Conservation (phyloP, 148 eudicot species). For the Salicornia ramosissima region DNA sequence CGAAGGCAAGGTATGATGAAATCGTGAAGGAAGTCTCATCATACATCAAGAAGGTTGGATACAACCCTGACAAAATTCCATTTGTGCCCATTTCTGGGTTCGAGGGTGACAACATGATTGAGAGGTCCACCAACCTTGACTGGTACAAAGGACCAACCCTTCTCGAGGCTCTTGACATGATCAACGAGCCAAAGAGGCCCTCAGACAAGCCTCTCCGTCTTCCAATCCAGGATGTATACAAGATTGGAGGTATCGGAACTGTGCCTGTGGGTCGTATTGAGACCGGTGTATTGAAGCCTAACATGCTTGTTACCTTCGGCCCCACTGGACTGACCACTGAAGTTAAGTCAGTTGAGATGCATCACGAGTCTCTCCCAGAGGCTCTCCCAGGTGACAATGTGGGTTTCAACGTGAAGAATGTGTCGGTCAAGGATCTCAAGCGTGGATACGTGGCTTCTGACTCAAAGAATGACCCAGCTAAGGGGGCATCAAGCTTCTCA, state of each 20-base stretch:
- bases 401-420: conserved; percentile 44
- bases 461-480: conserved; percentile 48
- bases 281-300: conserved; percentile 38
- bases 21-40: conserved; percentile 44
- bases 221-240: conserved; percentile 50
- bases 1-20: conserved; percentile 41
- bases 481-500: conserved; percentile 44
- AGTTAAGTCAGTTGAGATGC: conserved; percentile 48
- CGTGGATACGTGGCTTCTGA: conserved; percentile 48
- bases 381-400: conserved; percentile 48
- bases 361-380: conserved; percentile 42
- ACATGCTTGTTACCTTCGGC: conserved; percentile 43
- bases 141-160: conserved; percentile 53
- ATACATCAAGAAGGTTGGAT: conserved; percentile 44
- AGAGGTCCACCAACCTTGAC: conserved; percentile 47
- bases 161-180: conserved; percentile 38
- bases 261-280: conserved; percentile 46
- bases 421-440: conserved; percentile 46
- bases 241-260: conserved; percentile 49
- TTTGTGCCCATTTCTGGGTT: conserved; percentile 47
- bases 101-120: conserved; percentile 50
- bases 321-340: conserved; percentile 44
- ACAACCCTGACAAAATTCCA: conserved; percentile 49
- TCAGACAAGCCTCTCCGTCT: conserved; percentile 49
- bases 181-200: conserved; percentile 43